Evolutionary conservation across 2,329 filamentous ascomycete genomes (phyloP).

Genomic region (Plectosphaerella cucumerina): DNA sequence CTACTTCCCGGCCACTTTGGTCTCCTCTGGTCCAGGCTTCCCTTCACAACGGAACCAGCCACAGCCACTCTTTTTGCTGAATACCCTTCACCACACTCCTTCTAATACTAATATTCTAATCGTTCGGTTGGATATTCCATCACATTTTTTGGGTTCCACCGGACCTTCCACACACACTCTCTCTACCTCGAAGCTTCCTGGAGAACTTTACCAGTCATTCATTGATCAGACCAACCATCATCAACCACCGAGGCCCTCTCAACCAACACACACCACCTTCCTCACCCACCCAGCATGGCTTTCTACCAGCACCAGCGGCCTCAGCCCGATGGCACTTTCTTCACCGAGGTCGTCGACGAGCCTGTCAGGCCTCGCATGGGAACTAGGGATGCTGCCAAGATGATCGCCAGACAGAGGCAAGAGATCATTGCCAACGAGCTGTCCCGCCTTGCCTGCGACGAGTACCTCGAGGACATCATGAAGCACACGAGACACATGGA

Average conservation of each 20-base stretch:
- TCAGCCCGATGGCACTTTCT: slow-evolving; percentile 44
- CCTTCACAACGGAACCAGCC: slow-evolving; percentile 43
- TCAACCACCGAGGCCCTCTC: slow-evolving; percentile 17
- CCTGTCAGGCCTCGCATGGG: slow-evolving; percentile 53
- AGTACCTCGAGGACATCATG: slow-evolving; percentile 93
- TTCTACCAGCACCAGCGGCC: slow-evolving; percentile 28
- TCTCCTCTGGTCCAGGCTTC: slow-evolving; percentile 24
- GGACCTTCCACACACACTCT: slow-evolving; percentile 7
- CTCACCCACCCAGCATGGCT: slow-evolving; percentile 37
- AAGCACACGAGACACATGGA: slow-evolving; percentile 96
- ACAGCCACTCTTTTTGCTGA: slow-evolving; percentile 52
- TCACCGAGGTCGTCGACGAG: slow-evolving; percentile 51
- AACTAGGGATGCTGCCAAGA: slow-evolving; percentile 70
- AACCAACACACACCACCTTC: too few species aligned
- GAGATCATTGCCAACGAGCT: slow-evolving; percentile 86
- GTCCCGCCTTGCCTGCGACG: slow-evolving; percentile 77
- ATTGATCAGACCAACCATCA: slow-evolving; percentile 33
- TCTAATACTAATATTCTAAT: slow-evolving; percentile 19
- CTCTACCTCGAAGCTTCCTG: slow-evolving; percentile 13
- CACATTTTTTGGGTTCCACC: slow-evolving; percentile 6
- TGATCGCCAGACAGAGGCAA: slow-evolving; percentile 77
- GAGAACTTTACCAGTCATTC: slow-evolving; percentile 25
- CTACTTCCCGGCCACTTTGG: slow-evolving; percentile 37
- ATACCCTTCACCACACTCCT: slow-evolving; percentile 18
- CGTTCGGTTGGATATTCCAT: slow-evolving; percentile 11